Conservation (phyloP, 1,284 basidiomycete species). For the Phylloboletellus chloephorus region DNA sequence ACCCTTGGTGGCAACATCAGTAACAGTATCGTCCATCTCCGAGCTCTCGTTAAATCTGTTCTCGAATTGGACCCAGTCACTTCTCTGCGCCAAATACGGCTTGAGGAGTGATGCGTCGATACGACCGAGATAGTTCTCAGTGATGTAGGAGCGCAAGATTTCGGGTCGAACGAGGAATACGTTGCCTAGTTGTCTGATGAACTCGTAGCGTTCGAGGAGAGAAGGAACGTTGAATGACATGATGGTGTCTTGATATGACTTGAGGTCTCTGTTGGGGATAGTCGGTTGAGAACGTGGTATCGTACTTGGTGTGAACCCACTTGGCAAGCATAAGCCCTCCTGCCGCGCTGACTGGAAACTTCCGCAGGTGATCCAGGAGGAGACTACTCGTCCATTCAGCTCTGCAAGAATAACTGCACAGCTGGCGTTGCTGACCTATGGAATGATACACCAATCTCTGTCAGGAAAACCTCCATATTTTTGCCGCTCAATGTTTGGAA, state of each 20-base stretch:
- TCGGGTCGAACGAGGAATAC: constrained; percentile 94
- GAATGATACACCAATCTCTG: constrained; percentile 92
- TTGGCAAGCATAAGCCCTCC: constrained; percentile 98
- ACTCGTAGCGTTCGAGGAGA: constrained; percentile 94
- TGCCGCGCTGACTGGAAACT: constrained; percentile 94
- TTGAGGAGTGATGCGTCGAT: constrained; percentile 85
- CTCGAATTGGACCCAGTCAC: constrained; percentile 82
- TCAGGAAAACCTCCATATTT: constrained; percentile 88
- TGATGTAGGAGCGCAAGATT: constrained; percentile 89
- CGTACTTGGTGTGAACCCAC: constrained; percentile 42
- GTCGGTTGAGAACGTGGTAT: constrained; percentile 4
- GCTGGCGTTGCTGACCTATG: constrained; percentile 57
- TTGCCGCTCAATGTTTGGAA: constrained; percentile 80
- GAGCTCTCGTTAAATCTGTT: constrained; percentile 65
- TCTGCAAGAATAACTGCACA: background rate
- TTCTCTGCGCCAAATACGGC: constrained; percentile 87
- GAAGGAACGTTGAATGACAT: constrained; percentile 76
- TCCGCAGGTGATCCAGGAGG: constrained; percentile 91
- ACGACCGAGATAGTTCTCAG: constrained; percentile 84
- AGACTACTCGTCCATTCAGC: constrained; percentile 47
- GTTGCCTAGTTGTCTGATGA: constrained; percentile 96
- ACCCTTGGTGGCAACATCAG: constrained; percentile 43
- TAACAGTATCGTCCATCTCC: constrained; percentile 39
- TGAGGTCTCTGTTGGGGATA: constrained; percentile 70
- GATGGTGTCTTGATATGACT: constrained; percentile 93